A percentile compares a stretch with the other conserved stretches of the same genome.
Conservation (phyloP, 495 filamentous ascomycete genomes). For the Annulohypoxylon bovei region DNA sequence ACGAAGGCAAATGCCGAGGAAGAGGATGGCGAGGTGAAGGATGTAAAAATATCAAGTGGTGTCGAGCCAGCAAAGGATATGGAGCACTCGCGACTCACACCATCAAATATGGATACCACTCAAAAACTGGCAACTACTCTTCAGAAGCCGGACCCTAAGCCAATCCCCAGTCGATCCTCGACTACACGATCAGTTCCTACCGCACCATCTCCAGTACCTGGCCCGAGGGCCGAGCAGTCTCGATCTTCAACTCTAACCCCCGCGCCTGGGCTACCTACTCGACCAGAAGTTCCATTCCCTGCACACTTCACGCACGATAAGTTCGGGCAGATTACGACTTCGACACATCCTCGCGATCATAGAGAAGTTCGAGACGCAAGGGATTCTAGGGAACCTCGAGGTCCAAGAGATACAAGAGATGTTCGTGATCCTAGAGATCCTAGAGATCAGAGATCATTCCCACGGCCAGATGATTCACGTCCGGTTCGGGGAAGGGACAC, state of each 20-base stretch:
- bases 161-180: conserved; percentile 39
- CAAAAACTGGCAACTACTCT: conserved; percentile 19
- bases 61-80: conserved; percentile 23
- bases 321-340: conserved; percentile 49
- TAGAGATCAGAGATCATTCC: conserved; percentile 48
- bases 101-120: conserved; percentile 18
- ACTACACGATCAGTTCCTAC: conserved; percentile 39
- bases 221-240: conserved; percentile 44
- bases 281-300: conserved; percentile 57
- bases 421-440: conserved; percentile 51
- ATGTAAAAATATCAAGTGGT: conserved; percentile 57
- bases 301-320: conserved; percentile 50
- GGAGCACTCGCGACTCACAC: conserved; percentile 10
- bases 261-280: conserved; percentile 54
- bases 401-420: conserved; percentile 44
- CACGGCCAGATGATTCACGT: conserved; percentile 48
- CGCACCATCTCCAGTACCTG: conserved; percentile 19
- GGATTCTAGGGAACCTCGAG: conserved; percentile 49
- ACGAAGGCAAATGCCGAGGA: conserved; percentile 63
- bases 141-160: conserved; percentile 38
- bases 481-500: conserved; percentile 39
- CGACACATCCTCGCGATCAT: conserved; percentile 49
- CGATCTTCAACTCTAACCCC: conserved; percentile 52
- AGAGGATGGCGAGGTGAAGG: conserved; percentile 83
- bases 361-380: conserved; percentile 45